phyloP scores from a whole-genome alignment of 1,284 basidiomycete genomes.

The Moesziomyces globuligerus region DNA sequence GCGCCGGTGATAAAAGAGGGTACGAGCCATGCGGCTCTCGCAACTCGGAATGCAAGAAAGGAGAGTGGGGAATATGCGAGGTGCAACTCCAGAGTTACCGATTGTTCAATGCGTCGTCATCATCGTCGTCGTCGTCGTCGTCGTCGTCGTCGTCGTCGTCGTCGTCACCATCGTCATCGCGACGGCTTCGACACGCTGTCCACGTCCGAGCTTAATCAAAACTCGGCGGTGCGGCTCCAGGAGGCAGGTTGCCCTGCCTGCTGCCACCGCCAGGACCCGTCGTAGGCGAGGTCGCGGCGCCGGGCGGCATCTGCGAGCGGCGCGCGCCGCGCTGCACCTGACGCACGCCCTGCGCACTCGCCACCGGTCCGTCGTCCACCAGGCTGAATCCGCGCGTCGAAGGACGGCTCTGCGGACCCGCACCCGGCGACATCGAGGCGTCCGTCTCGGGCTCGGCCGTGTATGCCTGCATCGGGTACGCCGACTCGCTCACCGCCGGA shows the following conservation, averaged over 20 bases:
- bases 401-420: slow-evolving; percentile 27
- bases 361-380: slow-evolving; percentile 65
- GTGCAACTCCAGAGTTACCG: slow-evolving; percentile 10
- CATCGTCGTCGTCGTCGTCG: too few relatives aligned
- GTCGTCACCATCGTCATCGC: too few relatives aligned
- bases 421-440: slow-evolving; percentile 11
- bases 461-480: slow-evolving; percentile 50
- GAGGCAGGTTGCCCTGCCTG: slow-evolving; percentile 22
- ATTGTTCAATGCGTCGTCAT: slow-evolving; percentile 21
- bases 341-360: slow-evolving; percentile 50
- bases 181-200: too few relatives aligned
- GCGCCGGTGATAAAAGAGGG: too few relatives aligned
- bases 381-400: slow-evolving; percentile 56
- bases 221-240: slow-evolving; percentile 38
- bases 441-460: slow-evolving; percentile 55
- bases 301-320: slow-evolving; percentile 44
- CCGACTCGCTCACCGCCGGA: slow-evolving; percentile 51
- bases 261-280: too few relatives aligned
- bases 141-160: too few relatives aligned
- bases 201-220: slow-evolving; percentile 14
- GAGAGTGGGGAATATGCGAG: neutral
- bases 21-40: neutral
- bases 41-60: too few relatives aligned
- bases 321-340: slow-evolving; percentile 62
- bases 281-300: slow-evolving; percentile 4